Percentiles rank a stretch among this genome's conserved stretches.
Evolutionary conservation across 2,329 filamentous ascomycete genomes (phyloP).

Genomic region (Aspergillus sp.): DNA sequence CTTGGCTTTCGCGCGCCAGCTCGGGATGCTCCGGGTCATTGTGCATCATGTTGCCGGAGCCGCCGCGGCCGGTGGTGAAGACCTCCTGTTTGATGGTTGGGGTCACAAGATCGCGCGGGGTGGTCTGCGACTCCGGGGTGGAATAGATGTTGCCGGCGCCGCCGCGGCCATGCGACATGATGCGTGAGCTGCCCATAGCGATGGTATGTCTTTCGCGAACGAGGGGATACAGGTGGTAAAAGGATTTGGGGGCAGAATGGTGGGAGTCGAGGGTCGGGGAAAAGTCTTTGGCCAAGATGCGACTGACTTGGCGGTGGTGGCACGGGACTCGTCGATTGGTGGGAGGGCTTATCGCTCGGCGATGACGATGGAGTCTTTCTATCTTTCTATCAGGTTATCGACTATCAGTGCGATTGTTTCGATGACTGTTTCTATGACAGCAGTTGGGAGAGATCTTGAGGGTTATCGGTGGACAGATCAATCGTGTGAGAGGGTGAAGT

Average conservation of each 20-base stretch:
- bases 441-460: no score
- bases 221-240: not conserved
- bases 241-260: not conserved
- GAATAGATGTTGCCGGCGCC: slow-evolving; percentile 71
- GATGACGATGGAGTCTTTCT: no score
- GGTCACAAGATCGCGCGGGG: slow-evolving; percentile 68
- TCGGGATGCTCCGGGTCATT: slow-evolving; percentile 64
- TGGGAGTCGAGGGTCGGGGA: not conserved
- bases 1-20: slow-evolving; percentile 74
- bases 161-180: slow-evolving; percentile 68
- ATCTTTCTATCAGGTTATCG: no score
- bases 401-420: no score
- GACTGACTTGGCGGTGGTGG: no score
- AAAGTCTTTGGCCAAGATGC: no score
- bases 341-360: no score
- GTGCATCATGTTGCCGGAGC: slow-evolving; percentile 83
- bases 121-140: slow-evolving; percentile 45
- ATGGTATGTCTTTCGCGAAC: not conserved
- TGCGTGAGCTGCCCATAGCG: slow-evolving; percentile 19
- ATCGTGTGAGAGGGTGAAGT: no score
- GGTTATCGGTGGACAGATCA: no score
- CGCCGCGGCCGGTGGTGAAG: slow-evolving; percentile 87
- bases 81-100: slow-evolving; percentile 78
- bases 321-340: no score
- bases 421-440: no score